Base-by-base conservation (phyloP, 2,329 filamentous ascomycete genomes). In the Botrytis cinerea region DNA sequence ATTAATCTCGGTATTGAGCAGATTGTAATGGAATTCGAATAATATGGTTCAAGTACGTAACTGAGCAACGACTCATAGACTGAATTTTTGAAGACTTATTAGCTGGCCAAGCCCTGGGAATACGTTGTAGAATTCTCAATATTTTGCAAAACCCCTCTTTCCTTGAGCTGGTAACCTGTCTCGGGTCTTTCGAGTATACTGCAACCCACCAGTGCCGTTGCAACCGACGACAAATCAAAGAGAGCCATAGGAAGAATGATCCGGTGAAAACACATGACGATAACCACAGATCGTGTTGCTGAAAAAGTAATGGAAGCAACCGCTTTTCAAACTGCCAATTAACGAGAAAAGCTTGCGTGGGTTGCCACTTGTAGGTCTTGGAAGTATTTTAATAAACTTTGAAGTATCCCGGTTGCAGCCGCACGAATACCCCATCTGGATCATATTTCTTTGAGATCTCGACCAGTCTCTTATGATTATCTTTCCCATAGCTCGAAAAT, bases 401-500 rank as follows among this genome's bases (percentile, higher is more conserved):
- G 74, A 85, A 85, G 73, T 82, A 82, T 1, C 84, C 83, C 0
- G 79, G 80, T 57, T 81, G 80, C 35, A 84, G 73, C 40, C 75
- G 78, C 64, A 77, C 72, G 51, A 78, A 81, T 12, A 81, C 74
- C 3, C 76, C 74, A 38, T 73, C 63, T 0, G 78, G 78, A 70
- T 82, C 80, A 71, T 79, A 80, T 35, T 78, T 78, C 67, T 73
- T 74, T 14, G 73, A 73, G 2, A 80, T 68, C 22, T 43, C 72
- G 63, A 74, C 76, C 72, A 82, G 67, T 32, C 77, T 80, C 22
- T 76, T 74, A 59, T 82, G 70, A 68, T 82, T 83, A 68, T 78
- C 75, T 51, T 76, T 71, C 0, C 83, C 83, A 71, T 83, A 84
- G 5, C 80, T 75, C 22, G 73, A 35, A 25, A 84, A 78, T 4